Evolutionary conservation across 257 asterid genomes (phyloP).

Genomic region (Orobanche coerulescens): DNA sequence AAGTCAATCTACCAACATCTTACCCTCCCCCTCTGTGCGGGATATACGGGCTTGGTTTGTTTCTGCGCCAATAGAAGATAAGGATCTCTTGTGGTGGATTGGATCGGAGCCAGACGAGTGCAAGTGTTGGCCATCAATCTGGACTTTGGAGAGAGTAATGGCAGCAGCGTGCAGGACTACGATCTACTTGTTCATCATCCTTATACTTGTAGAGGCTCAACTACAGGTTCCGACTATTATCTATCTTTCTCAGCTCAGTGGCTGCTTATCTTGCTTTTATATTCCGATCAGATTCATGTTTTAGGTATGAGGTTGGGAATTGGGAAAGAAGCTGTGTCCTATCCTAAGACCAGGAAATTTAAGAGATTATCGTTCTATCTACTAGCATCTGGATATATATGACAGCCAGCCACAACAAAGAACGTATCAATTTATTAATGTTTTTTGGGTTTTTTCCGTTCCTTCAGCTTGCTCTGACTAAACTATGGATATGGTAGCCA

Average conservation of each 20-base stretch:
- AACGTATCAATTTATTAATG: not conserved
- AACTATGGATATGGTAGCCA: no score
- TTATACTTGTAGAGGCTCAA: conserved; percentile 18
- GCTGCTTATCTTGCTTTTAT: not conserved
- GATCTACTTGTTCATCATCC: not conserved
- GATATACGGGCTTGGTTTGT: no score
- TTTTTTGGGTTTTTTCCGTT: no score
- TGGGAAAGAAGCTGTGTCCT: no score
- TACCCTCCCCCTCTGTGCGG: no score
- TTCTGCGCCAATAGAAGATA: not conserved
- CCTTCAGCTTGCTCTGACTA: no score
- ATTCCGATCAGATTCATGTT: not conserved
- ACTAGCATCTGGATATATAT: not conserved
- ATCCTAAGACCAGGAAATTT: no score
- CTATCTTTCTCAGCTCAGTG: not conserved
- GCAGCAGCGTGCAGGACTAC: conserved; percentile 2
- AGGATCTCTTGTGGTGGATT: not conserved
- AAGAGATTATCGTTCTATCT: no score
- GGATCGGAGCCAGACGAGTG: not conserved
- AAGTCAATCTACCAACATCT: no score
- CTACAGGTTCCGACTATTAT: not conserved
- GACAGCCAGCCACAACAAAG: not conserved
- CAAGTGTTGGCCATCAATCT: not conserved
- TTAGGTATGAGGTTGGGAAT: no score
- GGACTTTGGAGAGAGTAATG: not conserved